Conservation (phyloP, 495 filamentous ascomycete species). For the Hypomontagnella submonticulosa region DNA sequence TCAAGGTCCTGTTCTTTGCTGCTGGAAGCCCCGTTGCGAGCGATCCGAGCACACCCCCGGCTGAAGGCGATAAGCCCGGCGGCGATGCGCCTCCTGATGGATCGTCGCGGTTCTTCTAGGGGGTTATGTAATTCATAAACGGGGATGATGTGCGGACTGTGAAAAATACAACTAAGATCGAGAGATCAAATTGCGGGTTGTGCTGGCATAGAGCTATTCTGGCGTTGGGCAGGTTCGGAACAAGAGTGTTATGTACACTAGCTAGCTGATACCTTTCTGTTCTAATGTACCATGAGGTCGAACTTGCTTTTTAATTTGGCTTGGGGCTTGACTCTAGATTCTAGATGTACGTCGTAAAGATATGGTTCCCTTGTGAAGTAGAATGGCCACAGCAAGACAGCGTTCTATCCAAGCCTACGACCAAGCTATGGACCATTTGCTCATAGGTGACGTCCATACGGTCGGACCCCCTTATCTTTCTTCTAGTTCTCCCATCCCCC, state of each 20-base stretch:
- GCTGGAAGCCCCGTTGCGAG: constrained; percentile 72
- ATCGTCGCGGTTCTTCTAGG: constrained; percentile 44
- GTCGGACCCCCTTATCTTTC: too few relatives aligned
- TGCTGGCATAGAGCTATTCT: constrained; percentile 14
- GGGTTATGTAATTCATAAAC: constrained; percentile 3
- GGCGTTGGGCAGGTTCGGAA: constrained; percentile 30
- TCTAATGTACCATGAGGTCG: constrained; percentile 26
- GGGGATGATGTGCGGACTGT: background rate
- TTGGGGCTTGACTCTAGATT: too few relatives aligned
- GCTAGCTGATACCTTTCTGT: constrained; percentile 35
- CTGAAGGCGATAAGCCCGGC: constrained; percentile 30
- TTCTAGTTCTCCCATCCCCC: too few relatives aligned
- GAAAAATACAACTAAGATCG: background rate
- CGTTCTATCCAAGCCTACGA: too few relatives aligned
- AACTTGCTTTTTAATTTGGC: constrained; percentile 9
- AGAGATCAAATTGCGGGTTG: constrained; percentile 4
- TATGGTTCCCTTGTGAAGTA: too few relatives aligned
- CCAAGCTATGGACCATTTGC: too few relatives aligned
- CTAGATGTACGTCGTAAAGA: too few relatives aligned
- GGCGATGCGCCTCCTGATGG: constrained; percentile 9
- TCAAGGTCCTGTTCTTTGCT: constrained; percentile 97
- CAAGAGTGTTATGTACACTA: constrained; percentile 37
- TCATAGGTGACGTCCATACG: too few relatives aligned
- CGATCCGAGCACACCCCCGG: constrained; percentile 33
- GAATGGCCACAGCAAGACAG: too few relatives aligned